Conservation (phyloP, 2,329 filamentous ascomycete genomes). For the Paecilomyces dactylethromorphus region DNA sequence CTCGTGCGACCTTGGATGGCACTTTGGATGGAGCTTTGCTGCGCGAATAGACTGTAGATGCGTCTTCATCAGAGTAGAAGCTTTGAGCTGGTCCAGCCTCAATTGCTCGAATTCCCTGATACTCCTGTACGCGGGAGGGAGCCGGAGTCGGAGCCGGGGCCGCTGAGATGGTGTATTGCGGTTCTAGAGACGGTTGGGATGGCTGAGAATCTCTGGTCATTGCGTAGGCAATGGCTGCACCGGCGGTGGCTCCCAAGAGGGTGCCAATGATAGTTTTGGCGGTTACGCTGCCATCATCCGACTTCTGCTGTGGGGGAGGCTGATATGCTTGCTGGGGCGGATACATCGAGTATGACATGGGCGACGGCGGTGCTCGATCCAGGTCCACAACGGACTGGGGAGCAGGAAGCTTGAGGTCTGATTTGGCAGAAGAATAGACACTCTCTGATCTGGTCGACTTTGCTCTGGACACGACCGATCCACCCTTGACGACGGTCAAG, state of each 20-base stretch:
- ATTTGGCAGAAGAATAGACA: constrained; percentile 13
- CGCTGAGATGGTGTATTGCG: constrained; percentile 18
- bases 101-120: constrained; percentile 19
- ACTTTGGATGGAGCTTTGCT: constrained; percentile 13
- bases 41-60: constrained; percentile 24
- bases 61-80: constrained; percentile 20
- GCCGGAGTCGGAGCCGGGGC: constrained; percentile 12
- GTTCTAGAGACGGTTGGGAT: constrained; percentile 13
- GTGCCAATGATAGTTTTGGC: constrained; percentile 66
- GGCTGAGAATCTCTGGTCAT: constrained; percentile 53
- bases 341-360: constrained; percentile 11
- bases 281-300: constrained; percentile 37
- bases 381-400: constrained; percentile 20
- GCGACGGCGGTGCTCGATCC: constrained; percentile 13
- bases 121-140: constrained; percentile 6
- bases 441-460: constrained; percentile 22
- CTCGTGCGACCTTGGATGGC: constrained; percentile 33
- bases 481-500: constrained; percentile 22
- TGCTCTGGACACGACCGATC: constrained; percentile 17
- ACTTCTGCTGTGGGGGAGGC: constrained; percentile 16
- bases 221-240: constrained; percentile 69
- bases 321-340: constrained; percentile 11
- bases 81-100: constrained; percentile 23
- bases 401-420: constrained; percentile 14
- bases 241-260: constrained; percentile 71